These are phyloP conservation scores for Pleurotus cornucopiae DNA, from an alignment of 768 basidiomycete genomes.

Conservation along the genomic window DNA sequence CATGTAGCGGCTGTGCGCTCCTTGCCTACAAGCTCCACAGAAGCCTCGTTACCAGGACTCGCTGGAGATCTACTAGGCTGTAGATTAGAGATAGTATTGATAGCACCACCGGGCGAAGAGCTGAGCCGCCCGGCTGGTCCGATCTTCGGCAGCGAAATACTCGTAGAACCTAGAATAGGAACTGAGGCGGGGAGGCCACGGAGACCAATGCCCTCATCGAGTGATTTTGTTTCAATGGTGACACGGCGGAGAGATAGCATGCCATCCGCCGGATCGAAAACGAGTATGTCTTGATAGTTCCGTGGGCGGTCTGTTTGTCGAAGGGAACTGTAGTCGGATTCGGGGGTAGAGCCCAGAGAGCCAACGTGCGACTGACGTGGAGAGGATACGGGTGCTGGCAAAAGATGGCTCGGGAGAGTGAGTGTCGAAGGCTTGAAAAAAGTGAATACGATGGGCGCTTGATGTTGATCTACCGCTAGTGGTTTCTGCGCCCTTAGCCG, in stretches of 20 bases:
- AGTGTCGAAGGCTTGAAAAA: constrained; percentile 42
- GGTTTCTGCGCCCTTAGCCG: constrained; percentile 39
- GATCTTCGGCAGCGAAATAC: constrained; percentile 57
- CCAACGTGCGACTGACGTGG: constrained; percentile 7
- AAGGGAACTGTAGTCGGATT: constrained; percentile 22
- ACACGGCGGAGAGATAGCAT: constrained; percentile 54
- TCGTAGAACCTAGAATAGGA: constrained; percentile 37
- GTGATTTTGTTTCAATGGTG: constrained; percentile 33
- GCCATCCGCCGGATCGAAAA: constrained; percentile 61
- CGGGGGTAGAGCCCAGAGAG: constrained; percentile 20
- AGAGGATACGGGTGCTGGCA: constrained; percentile 16
- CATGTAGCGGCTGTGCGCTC: constrained; percentile 57
- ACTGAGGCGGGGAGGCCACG: constrained; percentile 24
- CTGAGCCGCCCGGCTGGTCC: constrained; percentile 38
- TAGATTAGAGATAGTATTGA: constrained; percentile 6
- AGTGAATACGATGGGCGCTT: constrained; percentile 48
- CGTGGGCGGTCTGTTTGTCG: constrained; percentile 27
- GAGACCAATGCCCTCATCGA: constrained; percentile 19
- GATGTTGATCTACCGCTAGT: constrained; percentile 21
- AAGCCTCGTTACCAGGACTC: constrained; percentile 14
- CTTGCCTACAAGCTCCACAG: constrained; percentile 31
- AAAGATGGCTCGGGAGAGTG: constrained; percentile 34
- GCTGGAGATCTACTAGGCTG: background rate
- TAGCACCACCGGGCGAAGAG: constrained; percentile 23
- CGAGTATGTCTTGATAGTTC: constrained; percentile 61